phyloP scores from a whole-genome alignment of 2,329 filamentous ascomycete species.

The Fusarium agapanthi region DNA sequence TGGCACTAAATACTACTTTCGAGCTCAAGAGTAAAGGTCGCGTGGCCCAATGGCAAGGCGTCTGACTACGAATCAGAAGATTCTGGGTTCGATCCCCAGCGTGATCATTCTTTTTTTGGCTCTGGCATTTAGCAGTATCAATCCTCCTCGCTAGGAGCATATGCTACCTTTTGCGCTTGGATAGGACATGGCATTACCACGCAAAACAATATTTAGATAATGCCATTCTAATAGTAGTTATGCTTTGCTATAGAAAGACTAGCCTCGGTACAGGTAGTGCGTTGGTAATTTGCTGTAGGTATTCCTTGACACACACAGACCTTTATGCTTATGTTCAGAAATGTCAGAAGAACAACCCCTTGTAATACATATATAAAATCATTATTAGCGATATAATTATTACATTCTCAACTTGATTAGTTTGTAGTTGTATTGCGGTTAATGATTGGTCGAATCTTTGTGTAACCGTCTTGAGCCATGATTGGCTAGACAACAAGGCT shows the following conservation, averaged over 20 bases:
- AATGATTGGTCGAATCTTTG: too few relatives aligned
- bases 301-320: fast-evolving
- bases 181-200: not conserved
- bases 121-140: not conserved
- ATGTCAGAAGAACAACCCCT: not conserved
- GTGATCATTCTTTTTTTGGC: slow-evolving; percentile 30
- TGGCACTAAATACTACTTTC: fast-evolving
- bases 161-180: not conserved
- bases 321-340: not conserved
- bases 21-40: slow-evolving; percentile 2
- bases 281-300: too few relatives aligned
- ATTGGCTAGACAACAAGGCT: not conserved
- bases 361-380: not conserved
- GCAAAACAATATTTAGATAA: not conserved
- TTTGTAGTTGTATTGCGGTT: not conserved
- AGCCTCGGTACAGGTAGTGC: too few relatives aligned
- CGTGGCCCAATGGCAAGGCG: slow-evolving; percentile 42
- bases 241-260: not conserved
- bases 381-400: not conserved
- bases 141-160: not conserved
- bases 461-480: not conserved
- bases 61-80: slow-evolving; percentile 45
- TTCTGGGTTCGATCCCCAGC: slow-evolving; percentile 43
- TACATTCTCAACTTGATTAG: not conserved
- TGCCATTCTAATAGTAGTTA: not conserved